These are phyloP conservation scores for Serpula lacrymans DNA, from an alignment of 768 basidiomycete species.

Conservation along the genomic window DNA sequence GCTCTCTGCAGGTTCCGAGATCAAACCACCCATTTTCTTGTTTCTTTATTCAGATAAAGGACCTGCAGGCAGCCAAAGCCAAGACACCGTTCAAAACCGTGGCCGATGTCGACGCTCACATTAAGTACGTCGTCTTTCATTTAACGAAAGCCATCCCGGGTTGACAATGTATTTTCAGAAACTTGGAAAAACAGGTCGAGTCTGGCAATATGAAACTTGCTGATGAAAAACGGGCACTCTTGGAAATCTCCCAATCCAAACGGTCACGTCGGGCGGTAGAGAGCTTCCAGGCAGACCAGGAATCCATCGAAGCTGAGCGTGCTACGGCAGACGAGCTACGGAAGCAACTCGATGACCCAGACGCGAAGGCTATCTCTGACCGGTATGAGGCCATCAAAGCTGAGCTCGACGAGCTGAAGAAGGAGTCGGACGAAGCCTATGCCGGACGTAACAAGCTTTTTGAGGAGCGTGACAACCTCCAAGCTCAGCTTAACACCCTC, in stretches of 20 bases:
- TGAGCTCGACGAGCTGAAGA: slow-evolving; percentile 84
- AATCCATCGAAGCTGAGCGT: slow-evolving; percentile 77
- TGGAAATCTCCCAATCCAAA: slow-evolving; percentile 75
- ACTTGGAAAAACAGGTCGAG: slow-evolving; percentile 87
- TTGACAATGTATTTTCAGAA: slow-evolving; percentile 41
- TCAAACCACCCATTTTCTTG: background rate
- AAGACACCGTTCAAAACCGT: slow-evolving; percentile 80
- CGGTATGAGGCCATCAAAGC: slow-evolving; percentile 78
- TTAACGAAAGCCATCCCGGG: slow-evolving; percentile 4
- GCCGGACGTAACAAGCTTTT: slow-evolving; percentile 78
- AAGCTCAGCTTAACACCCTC: slow-evolving; percentile 65
- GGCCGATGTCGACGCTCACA: slow-evolving; percentile 82
- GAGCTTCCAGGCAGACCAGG: slow-evolving; percentile 74
- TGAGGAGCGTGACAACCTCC: slow-evolving; percentile 78
- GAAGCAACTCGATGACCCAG: slow-evolving; percentile 88
- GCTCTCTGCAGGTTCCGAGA: slow-evolving; percentile 1
- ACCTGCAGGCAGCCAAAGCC: slow-evolving; percentile 73
- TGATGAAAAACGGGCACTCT: slow-evolving; percentile 94
- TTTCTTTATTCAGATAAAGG: slow-evolving; percentile 62
- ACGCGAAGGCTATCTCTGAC: slow-evolving; percentile 74
- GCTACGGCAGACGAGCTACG: slow-evolving; percentile 72
- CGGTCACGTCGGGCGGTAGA: slow-evolving; percentile 77
- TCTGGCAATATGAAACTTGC: slow-evolving; percentile 88
- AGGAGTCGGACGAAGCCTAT: slow-evolving; percentile 81
- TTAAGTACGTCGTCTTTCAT: slow-evolving; percentile 55